These are phyloP conservation scores for Aspergillus novoparasiticus DNA, from an alignment of 2,329 filamentous ascomycete genomes.

Conservation along the genomic window DNA sequence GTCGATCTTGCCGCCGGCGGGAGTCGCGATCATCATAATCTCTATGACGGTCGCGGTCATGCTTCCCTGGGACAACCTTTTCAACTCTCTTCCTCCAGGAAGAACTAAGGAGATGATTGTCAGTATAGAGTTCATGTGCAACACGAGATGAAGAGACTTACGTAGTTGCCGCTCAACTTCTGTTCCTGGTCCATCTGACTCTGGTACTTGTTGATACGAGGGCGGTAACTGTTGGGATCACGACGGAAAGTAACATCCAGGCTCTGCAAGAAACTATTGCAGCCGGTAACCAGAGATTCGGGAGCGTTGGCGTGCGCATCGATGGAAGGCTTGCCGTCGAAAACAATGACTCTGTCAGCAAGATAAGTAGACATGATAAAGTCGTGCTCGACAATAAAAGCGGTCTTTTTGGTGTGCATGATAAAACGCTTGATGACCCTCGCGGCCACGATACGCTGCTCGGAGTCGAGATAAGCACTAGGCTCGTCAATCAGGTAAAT, in stretches of 20 bases:
- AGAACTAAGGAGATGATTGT: constrained; percentile 65
- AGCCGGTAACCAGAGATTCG: constrained; percentile 90
- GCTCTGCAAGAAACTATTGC: constrained; percentile 95
- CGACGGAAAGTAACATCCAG: constrained; percentile 98
- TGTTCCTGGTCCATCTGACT: constrained; percentile 98
- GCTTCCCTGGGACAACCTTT: constrained; percentile 59
- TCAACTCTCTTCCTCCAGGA: constrained; percentile 84
- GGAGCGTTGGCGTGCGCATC: constrained; percentile 85
- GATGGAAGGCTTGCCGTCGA: constrained; percentile 90
- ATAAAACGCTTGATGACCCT: constrained; percentile 99
- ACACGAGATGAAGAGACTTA: constrained; percentile 50
- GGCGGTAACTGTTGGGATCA: constrained; percentile 92
- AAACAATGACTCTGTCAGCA: constrained; percentile 96
- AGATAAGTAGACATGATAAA: constrained; percentile 92
- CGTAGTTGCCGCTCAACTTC: constrained; percentile 89
- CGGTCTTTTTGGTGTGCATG: constrained; percentile 99
- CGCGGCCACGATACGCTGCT: constrained; percentile 96
- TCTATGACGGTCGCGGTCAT: constrained; percentile 41
- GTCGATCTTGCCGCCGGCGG: constrained; percentile 36
- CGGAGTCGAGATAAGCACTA: constrained; percentile 94
- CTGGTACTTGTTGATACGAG: constrained; percentile 96
- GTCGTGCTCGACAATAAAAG: constrained; percentile 99
- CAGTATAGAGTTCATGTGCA: constrained; percentile 9
- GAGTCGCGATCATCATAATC: constrained; percentile 39
- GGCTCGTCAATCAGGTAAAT: constrained; percentile 99